Conservation (phyloP, 2,329 filamentous ascomycete genomes). For the Didymella segeticola region DNA sequence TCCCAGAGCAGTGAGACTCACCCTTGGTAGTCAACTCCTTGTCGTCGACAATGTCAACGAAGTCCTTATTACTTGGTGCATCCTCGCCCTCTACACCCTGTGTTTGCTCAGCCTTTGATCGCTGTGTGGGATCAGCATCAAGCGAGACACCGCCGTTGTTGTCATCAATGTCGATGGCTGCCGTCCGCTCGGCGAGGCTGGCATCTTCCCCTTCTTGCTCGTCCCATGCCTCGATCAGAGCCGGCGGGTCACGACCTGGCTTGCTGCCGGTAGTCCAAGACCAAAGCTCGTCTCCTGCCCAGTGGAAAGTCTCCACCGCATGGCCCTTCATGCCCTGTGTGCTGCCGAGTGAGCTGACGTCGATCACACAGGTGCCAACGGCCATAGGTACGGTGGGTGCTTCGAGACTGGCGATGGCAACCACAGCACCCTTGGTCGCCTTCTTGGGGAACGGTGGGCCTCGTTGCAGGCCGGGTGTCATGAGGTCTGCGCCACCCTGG, state of each 20-base stretch:
- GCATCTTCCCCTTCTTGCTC: conserved; percentile 43
- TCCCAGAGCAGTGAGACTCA: conserved; percentile 29
- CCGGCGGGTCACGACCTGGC: conserved; percentile 61
- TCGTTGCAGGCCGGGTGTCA: conserved; percentile 70
- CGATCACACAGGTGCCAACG: conserved; percentile 70
- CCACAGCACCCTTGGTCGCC: conserved; percentile 66
- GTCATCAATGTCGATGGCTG: conserved; percentile 51
- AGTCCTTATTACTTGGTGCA: conserved; percentile 40
- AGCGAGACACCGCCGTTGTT: conserved; percentile 57
- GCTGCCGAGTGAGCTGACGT: conserved; percentile 61
- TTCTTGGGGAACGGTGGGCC: conserved; percentile 68
- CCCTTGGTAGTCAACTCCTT: conserved; percentile 65
- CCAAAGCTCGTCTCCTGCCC: conserved; percentile 75
- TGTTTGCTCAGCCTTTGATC: conserved; percentile 42
- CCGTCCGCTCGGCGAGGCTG: conserved; percentile 48
- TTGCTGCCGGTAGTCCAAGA: conserved; percentile 63
- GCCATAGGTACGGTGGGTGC: conserved; percentile 67
- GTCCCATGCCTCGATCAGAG: conserved; percentile 60
- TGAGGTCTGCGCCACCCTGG: conserved; percentile 69
- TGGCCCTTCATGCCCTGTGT: conserved; percentile 69
- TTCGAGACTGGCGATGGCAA: conserved; percentile 68
- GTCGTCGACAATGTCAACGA: conserved; percentile 51
- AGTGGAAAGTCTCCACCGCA: conserved; percentile 70
- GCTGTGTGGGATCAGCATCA: conserved; percentile 33
- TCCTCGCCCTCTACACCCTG: conserved; percentile 45